Percentiles rank a stretch among this genome's conserved stretches.
Conservation (phyloP, 2,329 filamentous ascomycete genomes). For the Rachicladosporium sp. region DNA sequence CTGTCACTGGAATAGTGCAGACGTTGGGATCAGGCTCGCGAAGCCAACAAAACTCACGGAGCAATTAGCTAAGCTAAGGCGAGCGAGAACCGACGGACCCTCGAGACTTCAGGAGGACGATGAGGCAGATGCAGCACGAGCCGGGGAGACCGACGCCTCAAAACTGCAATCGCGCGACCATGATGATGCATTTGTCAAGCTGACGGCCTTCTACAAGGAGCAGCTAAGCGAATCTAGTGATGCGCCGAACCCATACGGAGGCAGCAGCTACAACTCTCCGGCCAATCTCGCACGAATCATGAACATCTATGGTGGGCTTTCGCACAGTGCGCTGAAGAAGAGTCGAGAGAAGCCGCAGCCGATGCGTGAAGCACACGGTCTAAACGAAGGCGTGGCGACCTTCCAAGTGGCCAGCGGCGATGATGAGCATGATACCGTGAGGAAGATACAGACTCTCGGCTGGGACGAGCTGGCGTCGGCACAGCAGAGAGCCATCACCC, state of each 20-base stretch:
- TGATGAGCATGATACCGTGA: constrained; percentile 48
- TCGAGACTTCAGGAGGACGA: constrained; percentile 24
- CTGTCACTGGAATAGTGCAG: constrained; percentile 83
- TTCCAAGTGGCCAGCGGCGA: constrained; percentile 27
- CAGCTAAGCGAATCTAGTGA: constrained; percentile 59
- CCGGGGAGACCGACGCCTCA: constrained; percentile 28
- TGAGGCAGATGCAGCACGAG: constrained; percentile 33
- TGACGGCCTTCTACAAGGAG: constrained; percentile 69
- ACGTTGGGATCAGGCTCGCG: constrained; percentile 82
- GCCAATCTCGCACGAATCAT: constrained; percentile 78
- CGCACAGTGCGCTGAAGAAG: constrained; percentile 50
- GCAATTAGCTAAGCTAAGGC: constrained; percentile 39
- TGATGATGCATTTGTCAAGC: constrained; percentile 44
- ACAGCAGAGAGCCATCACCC: constrained; percentile 41
- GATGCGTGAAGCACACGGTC: constrained; percentile 67
- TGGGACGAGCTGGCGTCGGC: constrained; percentile 51
- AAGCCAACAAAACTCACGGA: constrained; percentile 70
- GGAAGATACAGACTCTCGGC: constrained; percentile 43
- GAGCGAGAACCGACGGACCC: constrained; percentile 8
- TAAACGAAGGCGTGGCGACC: constrained; percentile 56
- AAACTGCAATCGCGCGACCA: constrained; percentile 35
- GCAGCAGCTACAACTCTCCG: constrained; percentile 57
- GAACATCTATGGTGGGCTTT: constrained; percentile 67
- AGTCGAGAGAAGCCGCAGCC: constrained; percentile 53
- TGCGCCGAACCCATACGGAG: constrained; percentile 32